A percentile compares a stretch with the other conserved stretches of the same genome.
These are phyloP conservation scores for Dactylellina cionopaga DNA, from an alignment of 2,329 filamentous ascomycete genomes.

Conservation along the genomic window DNA sequence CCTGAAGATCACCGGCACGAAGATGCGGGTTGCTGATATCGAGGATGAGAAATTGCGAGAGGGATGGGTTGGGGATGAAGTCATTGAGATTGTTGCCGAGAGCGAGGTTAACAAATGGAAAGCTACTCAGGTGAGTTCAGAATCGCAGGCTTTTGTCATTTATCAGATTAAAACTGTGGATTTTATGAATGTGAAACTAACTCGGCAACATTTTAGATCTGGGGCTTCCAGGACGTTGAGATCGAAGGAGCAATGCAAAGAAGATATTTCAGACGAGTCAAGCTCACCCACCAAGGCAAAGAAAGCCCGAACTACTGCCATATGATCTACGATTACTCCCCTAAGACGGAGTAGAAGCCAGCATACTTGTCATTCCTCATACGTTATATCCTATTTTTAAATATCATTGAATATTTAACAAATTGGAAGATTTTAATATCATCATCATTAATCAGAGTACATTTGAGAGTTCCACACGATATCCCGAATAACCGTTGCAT, in stretches of 20 bases:
- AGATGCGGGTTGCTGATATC: constrained; percentile 62
- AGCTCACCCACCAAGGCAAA: constrained; percentile 61
- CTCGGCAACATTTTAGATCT: constrained; percentile 60
- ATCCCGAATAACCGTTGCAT: too few relatives aligned
- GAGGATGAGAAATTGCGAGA: constrained; percentile 68
- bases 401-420: too few relatives aligned
- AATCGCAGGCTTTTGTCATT: not conserved
- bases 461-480: too few relatives aligned
- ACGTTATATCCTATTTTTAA: too few relatives aligned
- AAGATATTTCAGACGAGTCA: constrained; percentile 62
- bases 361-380: too few relatives aligned
- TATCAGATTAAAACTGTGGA: too few relatives aligned
- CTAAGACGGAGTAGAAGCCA: not conserved
- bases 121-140: constrained; percentile 64
- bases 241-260: constrained; percentile 58
- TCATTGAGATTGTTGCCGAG: constrained; percentile 65
- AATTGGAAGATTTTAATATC: too few relatives aligned
- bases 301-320: constrained; percentile 52
- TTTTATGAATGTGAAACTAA: not conserved
- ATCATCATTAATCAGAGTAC: too few relatives aligned
- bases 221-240: constrained; percentile 63
- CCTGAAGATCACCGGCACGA: constrained; percentile 71
- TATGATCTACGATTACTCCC: constrained; percentile 41
- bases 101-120: constrained; percentile 67
- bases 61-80: constrained; percentile 70